Evolutionary conservation across 805 yeast species (phyloP), one percentile per base, ranked within the genome.

Genomic region (Candida peoriensis): DNA sequence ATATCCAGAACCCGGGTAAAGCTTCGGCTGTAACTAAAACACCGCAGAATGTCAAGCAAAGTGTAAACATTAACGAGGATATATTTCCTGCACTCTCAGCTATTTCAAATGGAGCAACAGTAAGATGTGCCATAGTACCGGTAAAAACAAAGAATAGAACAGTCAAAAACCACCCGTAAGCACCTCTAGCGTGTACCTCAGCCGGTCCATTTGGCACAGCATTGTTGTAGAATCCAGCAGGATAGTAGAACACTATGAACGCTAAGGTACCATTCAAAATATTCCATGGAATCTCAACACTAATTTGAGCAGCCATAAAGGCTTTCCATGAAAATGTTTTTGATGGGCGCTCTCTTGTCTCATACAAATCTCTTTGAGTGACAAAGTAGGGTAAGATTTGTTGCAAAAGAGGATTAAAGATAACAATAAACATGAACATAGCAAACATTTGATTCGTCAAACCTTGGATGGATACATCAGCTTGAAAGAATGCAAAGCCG

Each of bases 371-470:
- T 60, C 89, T 71, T 53, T 77, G 85, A 20, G 59, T 42, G 28
- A 76, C 72, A 54, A 65, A 83, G 36, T 71, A 55, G 14, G 87
- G 87, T 43, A 78, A 57, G 60, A 74, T 66, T 55, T 81, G 88
- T 46, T 78, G 74, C 30, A 76, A 51, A 47, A 78, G 50, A 18
- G 82, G 76, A 44, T 68, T 67, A 59, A 76, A 68, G 32, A 71
- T 61, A 47, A 74, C 67, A 25, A 74, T 52, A 48, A 76, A 71
- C 87, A 82, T 80, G 63, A 83, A 84, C 26, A 80, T 52, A 4
- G 87, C 68, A 48, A 81, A 74, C 87, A 83, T 77, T 63, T 81
- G 93, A 60, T 85, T 84, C 58, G 86, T 95, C 49, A 84, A 57
- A 53, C 84, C 80, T 60, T 76, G 90, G 31, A 71, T 50, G 3